A percentile compares a stretch with the other conserved stretches of the same genome.
These are phyloP conservation scores for Lentithecium fluviatile DNA, from an alignment of 495 filamentous ascomycete species.

Conservation along the genomic window DNA sequence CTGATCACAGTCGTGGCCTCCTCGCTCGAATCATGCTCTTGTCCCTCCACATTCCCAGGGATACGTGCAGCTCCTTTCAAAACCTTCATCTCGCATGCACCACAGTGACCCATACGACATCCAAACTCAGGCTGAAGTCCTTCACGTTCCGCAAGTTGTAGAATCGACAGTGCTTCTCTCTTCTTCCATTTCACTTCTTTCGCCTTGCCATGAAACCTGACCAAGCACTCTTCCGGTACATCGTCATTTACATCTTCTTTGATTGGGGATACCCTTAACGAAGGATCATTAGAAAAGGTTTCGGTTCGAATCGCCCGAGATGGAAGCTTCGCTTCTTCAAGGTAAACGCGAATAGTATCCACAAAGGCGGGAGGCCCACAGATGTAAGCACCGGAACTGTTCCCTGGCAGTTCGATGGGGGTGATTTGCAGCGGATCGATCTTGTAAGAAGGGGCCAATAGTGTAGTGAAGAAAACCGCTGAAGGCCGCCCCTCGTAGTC, in stretches of 20 bases:
- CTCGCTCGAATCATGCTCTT: not conserved
- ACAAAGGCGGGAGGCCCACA: not conserved
- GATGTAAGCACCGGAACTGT: not conserved
- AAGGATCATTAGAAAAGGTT: not conserved
- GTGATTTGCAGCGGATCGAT: constrained; percentile 1
- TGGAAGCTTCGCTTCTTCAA: not conserved
- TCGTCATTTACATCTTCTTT: not conserved
- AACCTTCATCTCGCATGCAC: not conserved
- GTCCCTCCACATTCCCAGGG: not conserved
- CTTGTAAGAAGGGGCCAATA: not conserved
- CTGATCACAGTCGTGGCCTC: not conserved
- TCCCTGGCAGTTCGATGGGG: constrained; percentile 2
- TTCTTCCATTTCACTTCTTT: not conserved
- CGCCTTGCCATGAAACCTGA: not conserved
- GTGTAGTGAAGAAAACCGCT: not conserved
- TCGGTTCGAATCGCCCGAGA: not conserved
- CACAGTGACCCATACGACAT: not conserved
- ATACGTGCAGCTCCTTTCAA: not conserved
- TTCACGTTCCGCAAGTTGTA: not conserved
- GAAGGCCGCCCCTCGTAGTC: not conserved
- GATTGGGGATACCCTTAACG: not conserved
- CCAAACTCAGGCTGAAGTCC: not conserved
- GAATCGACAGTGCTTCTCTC: not conserved
- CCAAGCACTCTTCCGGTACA: not conserved
- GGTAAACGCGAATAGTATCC: not conserved